Base-by-base conservation (phyloP, 2,329 filamentous ascomycete genomes). In the Venturia asperata region DNA sequence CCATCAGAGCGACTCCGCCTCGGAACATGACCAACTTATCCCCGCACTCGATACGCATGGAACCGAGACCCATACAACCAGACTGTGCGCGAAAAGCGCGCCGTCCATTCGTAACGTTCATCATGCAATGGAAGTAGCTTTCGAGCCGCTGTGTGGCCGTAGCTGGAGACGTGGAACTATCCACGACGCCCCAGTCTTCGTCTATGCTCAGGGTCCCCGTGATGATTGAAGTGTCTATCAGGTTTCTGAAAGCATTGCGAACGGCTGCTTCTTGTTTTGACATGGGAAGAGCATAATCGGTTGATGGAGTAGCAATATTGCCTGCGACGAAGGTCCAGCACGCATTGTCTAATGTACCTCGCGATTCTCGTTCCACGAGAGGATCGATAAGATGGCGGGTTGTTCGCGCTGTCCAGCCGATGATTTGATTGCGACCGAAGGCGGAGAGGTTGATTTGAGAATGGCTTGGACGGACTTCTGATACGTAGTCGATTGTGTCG, bases 91-190 rank as follows among this genome's bases (percentile, higher is more conserved):
- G 49, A 55, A 55, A 55, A 55, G 49, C 49, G 27, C 49, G 19
- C 5, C 49, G 49, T 13, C 49, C 49, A 34, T 55, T 55, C 49
- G 49, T 55, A 5, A 55, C 49, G 34, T 55, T 55, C 49, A 55
- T 55, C 49, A 34, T 55, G 17, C 49, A 55, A 34, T 55, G 49
- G 27, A 55, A 55, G 34, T 55, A 55, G 49, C 49, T 55, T 34
- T 55, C 49, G 6, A 34, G 11, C 6, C 49, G 10, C 34, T 55
- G 49, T 55, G 5, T 55, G 11, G 30, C 24, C 27, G 4, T 19
- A 9, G 11, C 17, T 17, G 49, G 24, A 55, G 49, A 55, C 17
- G 24, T 17, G 10, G 49, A 55, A 34, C 5, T 30, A 13, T 34
- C 24, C 11, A 11, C 24, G 21, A n/a, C 5, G 11, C 19, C 45